Base-by-base conservation (phyloP, 225 moss, liverwort and hornwort genomes). In the Neckera pumila region DNA sequence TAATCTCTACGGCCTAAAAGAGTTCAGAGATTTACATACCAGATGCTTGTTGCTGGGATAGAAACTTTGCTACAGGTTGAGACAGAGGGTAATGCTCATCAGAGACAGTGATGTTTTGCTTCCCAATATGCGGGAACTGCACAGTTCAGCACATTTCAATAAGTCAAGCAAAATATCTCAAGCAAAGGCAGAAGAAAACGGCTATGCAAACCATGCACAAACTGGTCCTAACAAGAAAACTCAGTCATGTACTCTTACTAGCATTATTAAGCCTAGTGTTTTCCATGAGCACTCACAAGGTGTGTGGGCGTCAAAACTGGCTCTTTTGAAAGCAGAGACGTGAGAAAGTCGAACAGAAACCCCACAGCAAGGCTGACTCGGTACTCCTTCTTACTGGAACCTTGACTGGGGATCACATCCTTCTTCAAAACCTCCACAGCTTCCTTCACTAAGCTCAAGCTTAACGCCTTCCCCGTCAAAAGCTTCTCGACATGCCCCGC, bases 261-360 rank as follows among this genome's bases (percentile, higher is more conserved):
- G n/a, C 20, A 65, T 26, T 82, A 7, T 23, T 20, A 38, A 62
- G 62, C n/a, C 18, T 40, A 47, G 43, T 33, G 54, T 36, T 60
- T 30, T 49, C 34, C 38, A 13, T 51, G 78, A 49, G 23, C n/a
- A 90, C 86, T 91, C 78, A 90, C 88, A 76, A 87, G 62, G 70
- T 87, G 40, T 62, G 87, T 79, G 33, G 87, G 87, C 45, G 62
- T 86, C 70, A 79, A 47, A 71, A 67, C 28, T 21, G 90, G 85
- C 76, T 82, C 90, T 19, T 84, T 56, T 4, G 81, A 51, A 17
- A 95, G 82, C 63, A 92, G 87, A 21, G 90, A 87, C 14, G 86
- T 72, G 60, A 96, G 91, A 78, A 97, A 97, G 45, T 95, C 93
- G 84, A 97, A 97, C 26, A 97, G 45, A 59, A 92, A 97, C 36